A percentile compares a stretch with the other conserved stretches of the same genome.
Evolutionary conservation across 768 basidiomycete species (phyloP).

Genomic region (Porphyrellus cyaneotinctus): DNA sequence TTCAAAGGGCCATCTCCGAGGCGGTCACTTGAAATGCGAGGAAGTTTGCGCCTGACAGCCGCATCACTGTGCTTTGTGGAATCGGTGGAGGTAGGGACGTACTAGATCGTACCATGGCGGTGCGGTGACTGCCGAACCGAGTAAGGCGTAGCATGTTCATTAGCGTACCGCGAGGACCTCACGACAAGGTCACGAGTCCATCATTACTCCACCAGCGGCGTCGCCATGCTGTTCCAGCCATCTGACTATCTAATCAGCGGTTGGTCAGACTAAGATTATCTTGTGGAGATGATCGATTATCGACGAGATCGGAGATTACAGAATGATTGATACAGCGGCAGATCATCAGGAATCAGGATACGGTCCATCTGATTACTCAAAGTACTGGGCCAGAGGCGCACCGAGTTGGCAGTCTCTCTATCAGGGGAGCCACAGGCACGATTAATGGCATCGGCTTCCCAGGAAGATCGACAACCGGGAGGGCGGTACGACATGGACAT

Average conservation of each 20-base stretch:
- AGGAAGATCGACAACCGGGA: neutral
- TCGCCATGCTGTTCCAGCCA: neutral
- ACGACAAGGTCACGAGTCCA: neutral
- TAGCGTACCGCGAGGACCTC: neutral
- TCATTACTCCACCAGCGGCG: neutral
- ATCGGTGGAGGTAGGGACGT: neutral
- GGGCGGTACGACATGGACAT: neutral
- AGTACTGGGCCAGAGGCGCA: conserved; percentile 1
- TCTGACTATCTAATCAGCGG: neutral
- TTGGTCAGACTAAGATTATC: neutral
- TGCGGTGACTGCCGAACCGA: neutral
- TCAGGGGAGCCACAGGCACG: neutral
- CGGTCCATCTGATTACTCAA: neutral
- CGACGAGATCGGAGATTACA: conserved; percentile 1
- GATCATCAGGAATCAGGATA: neutral
- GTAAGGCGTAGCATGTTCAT: neutral
- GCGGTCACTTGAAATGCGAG: neutral
- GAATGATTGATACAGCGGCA: neutral
- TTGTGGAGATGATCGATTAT: neutral
- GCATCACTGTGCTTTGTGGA: neutral
- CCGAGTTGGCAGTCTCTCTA: conserved; percentile 3
- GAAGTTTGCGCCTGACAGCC: neutral
- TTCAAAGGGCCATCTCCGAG: neutral
- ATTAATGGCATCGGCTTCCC: neutral
- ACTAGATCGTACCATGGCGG: neutral